Conservation (phyloP, 768 basidiomycete genomes). For the Lactarius quietus region DNA sequence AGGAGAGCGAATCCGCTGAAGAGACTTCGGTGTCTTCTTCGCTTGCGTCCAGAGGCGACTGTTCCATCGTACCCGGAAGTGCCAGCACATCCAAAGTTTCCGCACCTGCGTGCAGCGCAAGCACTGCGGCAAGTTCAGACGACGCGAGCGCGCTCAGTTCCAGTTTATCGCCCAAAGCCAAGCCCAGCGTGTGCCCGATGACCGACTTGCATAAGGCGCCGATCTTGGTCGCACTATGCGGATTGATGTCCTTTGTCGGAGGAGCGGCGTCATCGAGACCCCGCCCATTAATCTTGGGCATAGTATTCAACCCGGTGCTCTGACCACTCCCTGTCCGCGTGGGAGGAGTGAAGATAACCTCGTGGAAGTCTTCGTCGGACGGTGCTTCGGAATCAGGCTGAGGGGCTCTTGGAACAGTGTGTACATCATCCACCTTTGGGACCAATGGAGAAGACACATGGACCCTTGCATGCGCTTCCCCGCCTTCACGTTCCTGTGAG, state of each 20-base stretch:
- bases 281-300: neutral
- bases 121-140: constrained; percentile 10
- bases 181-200: constrained; percentile 5
- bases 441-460: neutral
- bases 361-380: neutral
- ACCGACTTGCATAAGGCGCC: too few species aligned
- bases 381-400: neutral
- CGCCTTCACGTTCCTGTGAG: neutral
- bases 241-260: neutral
- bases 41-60: neutral
- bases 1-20: constrained; percentile 4
- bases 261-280: neutral
- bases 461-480: neutral
- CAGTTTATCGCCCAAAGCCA: neutral
- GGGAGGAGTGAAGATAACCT: neutral
- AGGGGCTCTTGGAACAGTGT: neutral
- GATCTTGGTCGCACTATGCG: neutral
- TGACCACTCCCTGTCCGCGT: neutral
- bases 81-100: neutral
- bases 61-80: neutral
- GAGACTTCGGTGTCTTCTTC: constrained; percentile 3
- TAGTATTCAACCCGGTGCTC: too few species aligned
- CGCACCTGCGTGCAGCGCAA: constrained; percentile 3
- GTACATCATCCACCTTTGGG: neutral
- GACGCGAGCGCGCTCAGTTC: constrained; percentile 8